Evolutionary conservation across 805 yeast species (phyloP), one percentile per base, ranked within the genome.

Genomic region (Zygosaccharomyces siamensis): DNA sequence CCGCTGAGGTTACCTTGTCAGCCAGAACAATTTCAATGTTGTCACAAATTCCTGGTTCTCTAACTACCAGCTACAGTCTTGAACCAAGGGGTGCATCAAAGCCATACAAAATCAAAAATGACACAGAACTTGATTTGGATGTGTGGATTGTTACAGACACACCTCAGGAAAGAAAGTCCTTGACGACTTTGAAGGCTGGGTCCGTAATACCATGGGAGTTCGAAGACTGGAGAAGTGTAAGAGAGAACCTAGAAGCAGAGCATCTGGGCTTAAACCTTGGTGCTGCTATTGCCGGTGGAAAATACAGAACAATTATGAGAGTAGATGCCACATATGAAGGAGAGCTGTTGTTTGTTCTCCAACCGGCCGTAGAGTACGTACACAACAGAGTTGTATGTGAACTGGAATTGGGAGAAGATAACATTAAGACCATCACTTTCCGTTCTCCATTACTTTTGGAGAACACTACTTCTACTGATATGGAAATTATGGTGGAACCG

Each of bases 221-320:
- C 71, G 96, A 90, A 59, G 97, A 92, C 62, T 93, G 98, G 97
- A 75, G 87, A 52, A 75, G 76, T 27, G 78, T 89, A 21, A 82
- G 99, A 66, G 96, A 92, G 60, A 80, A 81, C 47, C 70, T 90
- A 48, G 83, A 79, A 52, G 78, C 84, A 3, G 84, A 84, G 47
- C 79, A 76, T 37, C 78, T 76, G 16, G 73, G 72, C n/a, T 83
- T 81, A 40, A 70, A 75, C 3, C 67, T 92, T 27, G 89, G 86
- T 0, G 73, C 90, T n/a, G 72, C 74, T 39, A 65, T 90, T 21
- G 39, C 77, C 2, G 81, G 73, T 35, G 75, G 86, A 0, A 70
- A 70, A 0, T 90, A 83, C 61, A 76, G 76, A 5, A 72, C 74
- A 1, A 61, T 84, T 1, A 64, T 74, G 23, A 72, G 76, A 3